Percentiles rank a stretch among this genome's conserved stretches.
Conservation (phyloP, 371 early-diverging fungal genomes). For the Mortierella sp. region DNA sequence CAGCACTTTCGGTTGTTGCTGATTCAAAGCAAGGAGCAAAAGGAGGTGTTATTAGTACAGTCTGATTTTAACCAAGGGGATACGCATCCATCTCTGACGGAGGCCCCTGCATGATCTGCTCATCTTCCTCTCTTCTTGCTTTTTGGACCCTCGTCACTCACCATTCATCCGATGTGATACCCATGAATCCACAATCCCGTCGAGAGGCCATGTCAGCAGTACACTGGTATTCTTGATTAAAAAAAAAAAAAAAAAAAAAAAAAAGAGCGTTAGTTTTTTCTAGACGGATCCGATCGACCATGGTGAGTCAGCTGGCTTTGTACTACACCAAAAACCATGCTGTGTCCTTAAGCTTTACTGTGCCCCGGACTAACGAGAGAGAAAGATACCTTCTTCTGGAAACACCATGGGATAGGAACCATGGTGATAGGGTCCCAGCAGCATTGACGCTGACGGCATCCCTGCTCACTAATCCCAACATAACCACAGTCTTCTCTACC, state of each 20-base stretch:
- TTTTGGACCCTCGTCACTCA: conserved; percentile 7
- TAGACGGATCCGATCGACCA: not conserved
- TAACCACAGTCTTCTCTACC: conserved; percentile 38
- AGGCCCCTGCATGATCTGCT: too few relatives aligned
- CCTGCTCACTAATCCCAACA: conserved; percentile 33
- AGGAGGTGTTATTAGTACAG: not conserved
- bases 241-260: not conserved
- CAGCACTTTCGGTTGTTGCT: conserved; percentile 38
- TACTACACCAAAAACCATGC: not conserved
- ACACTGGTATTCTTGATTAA: conserved; percentile 36
- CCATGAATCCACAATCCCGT: conserved; percentile 46
- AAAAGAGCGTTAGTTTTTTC: not conserved
- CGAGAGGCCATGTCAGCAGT: conserved; percentile 33
- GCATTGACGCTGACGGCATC: conserved; percentile 46
- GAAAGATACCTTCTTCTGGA: conserved; percentile 36
- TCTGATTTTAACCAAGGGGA: not conserved
- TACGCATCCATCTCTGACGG: too few relatives aligned
- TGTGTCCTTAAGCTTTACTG: too few relatives aligned
- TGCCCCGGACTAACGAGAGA: not conserved
- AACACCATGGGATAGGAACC: conserved; percentile 48
- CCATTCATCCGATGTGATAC: conserved; percentile 37
- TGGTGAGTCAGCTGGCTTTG: not conserved
- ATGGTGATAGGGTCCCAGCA: conserved; percentile 39
- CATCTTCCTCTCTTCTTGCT: too few relatives aligned
- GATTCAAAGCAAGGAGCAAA: not conserved